A percentile compares a stretch with the other conserved stretches of the same genome.
phyloP scores from a whole-genome alignment of 495 filamentous ascomycete species.

The Viridothelium virens region DNA sequence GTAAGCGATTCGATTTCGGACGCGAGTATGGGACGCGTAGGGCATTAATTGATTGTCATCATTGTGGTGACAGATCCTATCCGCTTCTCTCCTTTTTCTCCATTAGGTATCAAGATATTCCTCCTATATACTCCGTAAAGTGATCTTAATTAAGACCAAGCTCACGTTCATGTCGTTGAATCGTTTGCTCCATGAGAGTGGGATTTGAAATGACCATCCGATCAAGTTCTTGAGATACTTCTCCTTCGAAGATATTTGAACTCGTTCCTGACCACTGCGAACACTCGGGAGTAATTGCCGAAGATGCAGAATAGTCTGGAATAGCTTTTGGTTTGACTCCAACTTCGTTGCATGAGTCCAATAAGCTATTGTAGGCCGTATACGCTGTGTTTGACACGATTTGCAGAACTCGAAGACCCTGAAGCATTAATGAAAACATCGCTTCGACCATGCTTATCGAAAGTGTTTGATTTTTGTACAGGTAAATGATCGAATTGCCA shows the following conservation, averaged over 20 bases:
- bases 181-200: slow-evolving; percentile 2
- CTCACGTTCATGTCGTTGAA: neutral
- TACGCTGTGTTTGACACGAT: neutral
- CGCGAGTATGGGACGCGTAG: neutral
- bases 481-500: slow-evolving; percentile 5
- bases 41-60: neutral
- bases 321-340: slow-evolving; percentile 8
- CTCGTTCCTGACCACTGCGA: neutral
- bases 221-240: neutral
- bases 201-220: neutral
- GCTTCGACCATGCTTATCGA: slow-evolving; percentile 6
- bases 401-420: slow-evolving; percentile 4
- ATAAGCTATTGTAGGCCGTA: neutral
- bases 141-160: neutral
- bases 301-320: neutral
- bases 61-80: no score
- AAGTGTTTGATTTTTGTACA: slow-evolving; percentile 7
- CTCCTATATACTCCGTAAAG: no score
- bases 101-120: no score
- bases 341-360: slow-evolving; percentile 3
- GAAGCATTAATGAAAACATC: slow-evolving; percentile 7
- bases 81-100: no score
- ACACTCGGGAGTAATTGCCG: neutral
- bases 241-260: neutral
- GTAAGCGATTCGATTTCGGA: neutral